Base-by-base conservation (phyloP, 208 protist species). In the Leishmania tropica region DNA sequence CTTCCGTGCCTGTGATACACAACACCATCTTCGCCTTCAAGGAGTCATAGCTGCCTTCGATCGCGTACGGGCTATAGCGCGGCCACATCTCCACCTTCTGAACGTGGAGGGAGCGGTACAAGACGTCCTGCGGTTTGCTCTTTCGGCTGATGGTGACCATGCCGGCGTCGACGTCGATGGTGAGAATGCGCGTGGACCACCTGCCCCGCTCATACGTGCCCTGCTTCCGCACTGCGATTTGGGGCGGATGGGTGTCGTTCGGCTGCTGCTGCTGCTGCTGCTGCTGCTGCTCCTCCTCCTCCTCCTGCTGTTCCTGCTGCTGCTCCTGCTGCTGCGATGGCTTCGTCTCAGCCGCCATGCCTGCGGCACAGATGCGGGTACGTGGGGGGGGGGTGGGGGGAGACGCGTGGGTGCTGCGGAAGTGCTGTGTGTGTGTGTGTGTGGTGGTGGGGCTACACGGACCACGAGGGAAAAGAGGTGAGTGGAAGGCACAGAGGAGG, bases 151-250 rank as follows among this genome's bases (percentile, higher is more conserved):
- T 76, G 24, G 53, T 70, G 5, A 76, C 35, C 7, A 45, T 80
- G 45, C 75, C 75, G 1, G 75, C 64, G 13, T 42, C 48, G 7
- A 37, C 54, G 75, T 84, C 81, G 35, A 84, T 64, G 21, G 81
- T 84, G 28, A 80, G 54, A 28, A 84, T 67, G n/a, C 81, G 81
- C 17, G 53, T 73, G 0, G 75, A 76, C 81, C 81, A 84, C 6
- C 37, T 68, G 42, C 67, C 68, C 8, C 35, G 51, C n/a, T 84
- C 75, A 17, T 64, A 65, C 6, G 5, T 21, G 13, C 81, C 81
- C 45, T 80, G 81, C 47, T 84, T 84, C 28, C 60, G 67, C n/a
- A 78, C 73, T 21, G 10, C 37, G 19, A 84, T 67, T n/a, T 78
- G 75, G 3, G 42, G 28, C 6, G 48, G 68, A 11, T 45, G n/a